These are phyloP conservation scores for Nyctanthes arbortristis DNA, from an alignment of 257 asterid genomes.

Conservation along the genomic window DNA sequence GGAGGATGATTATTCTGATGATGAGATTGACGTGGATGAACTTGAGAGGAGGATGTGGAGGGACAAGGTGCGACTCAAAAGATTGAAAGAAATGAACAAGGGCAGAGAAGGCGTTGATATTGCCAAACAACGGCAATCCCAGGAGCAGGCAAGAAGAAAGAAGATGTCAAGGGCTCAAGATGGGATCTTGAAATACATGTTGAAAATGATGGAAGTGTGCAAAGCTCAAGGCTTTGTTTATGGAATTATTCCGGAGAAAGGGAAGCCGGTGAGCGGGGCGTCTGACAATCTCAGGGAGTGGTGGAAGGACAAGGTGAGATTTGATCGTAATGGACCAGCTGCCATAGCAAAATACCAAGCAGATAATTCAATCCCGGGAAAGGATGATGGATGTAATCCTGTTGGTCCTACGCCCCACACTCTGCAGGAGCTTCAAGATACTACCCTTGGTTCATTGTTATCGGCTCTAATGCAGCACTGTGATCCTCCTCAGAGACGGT, in stretches of 20 bases:
- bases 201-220: slow-evolving; percentile 94
- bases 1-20: slow-evolving; percentile 78
- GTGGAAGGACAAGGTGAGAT: slow-evolving; percentile 93
- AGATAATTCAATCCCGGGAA: slow-evolving; percentile 49
- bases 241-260: slow-evolving; percentile 92
- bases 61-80: slow-evolving; percentile 65
- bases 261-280: slow-evolving; percentile 89
- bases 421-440: slow-evolving; percentile 85
- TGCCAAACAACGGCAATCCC: slow-evolving; percentile 76
- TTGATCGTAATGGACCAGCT: slow-evolving; percentile 85
- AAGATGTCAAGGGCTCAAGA: slow-evolving; percentile 97
- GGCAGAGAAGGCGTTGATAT: slow-evolving; percentile 60
- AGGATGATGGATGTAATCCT: slow-evolving; percentile 36
- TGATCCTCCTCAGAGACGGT: slow-evolving; percentile 88
- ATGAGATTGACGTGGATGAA: slow-evolving; percentile 80
- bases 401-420: slow-evolving; percentile 78
- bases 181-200: slow-evolving; percentile 87
- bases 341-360: slow-evolving; percentile 67
- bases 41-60: slow-evolving; percentile 89
- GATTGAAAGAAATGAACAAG: slow-evolving; percentile 66
- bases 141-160: slow-evolving; percentile 92
- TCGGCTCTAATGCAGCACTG: slow-evolving; percentile 95
- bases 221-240: slow-evolving; percentile 92
- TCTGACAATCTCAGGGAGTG: slow-evolving; percentile 87
- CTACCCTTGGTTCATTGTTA: slow-evolving; percentile 77